Evolutionary conservation across 2,329 filamentous ascomycete genomes (phyloP).

Genomic region (Gaeumannomyces sp.): DNA sequence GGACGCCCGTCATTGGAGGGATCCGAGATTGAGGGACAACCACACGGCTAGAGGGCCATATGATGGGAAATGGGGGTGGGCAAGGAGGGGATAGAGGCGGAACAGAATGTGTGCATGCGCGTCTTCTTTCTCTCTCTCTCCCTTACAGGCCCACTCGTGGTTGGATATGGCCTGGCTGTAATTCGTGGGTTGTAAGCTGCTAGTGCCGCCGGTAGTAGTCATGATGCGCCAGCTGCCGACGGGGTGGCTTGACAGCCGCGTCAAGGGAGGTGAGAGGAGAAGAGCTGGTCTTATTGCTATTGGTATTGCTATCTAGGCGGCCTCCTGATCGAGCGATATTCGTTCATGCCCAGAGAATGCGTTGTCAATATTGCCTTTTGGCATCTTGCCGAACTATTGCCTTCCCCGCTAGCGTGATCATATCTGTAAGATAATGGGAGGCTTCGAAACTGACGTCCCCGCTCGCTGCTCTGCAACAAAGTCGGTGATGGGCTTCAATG

Average conservation of each 20-base stretch:
- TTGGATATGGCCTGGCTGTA: too few species aligned
- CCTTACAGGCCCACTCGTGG: too few species aligned
- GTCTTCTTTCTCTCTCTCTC: neutral
- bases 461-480: neutral
- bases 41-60: neutral
- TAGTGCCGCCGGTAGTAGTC: too few species aligned
- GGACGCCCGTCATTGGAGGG: slow-evolving; percentile 1
- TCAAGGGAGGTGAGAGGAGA: too few species aligned
- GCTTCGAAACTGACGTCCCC: too few species aligned
- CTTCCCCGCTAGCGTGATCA: too few species aligned
- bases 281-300: neutral
- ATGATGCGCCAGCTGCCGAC: too few species aligned
- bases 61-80: neutral
- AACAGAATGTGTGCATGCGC: too few species aligned
- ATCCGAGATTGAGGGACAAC: slow-evolving; percentile 5
- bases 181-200: too few species aligned
- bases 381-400: too few species aligned
- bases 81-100: neutral
- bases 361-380: neutral
- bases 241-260: neutral
- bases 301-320: neutral
- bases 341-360: neutral
- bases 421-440: neutral
- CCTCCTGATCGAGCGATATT: too few species aligned
- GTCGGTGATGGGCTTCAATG: neutral